Base-by-base conservation (phyloP, 192 early-diverging fungal genomes). In the Coemansia sp. region DNA sequence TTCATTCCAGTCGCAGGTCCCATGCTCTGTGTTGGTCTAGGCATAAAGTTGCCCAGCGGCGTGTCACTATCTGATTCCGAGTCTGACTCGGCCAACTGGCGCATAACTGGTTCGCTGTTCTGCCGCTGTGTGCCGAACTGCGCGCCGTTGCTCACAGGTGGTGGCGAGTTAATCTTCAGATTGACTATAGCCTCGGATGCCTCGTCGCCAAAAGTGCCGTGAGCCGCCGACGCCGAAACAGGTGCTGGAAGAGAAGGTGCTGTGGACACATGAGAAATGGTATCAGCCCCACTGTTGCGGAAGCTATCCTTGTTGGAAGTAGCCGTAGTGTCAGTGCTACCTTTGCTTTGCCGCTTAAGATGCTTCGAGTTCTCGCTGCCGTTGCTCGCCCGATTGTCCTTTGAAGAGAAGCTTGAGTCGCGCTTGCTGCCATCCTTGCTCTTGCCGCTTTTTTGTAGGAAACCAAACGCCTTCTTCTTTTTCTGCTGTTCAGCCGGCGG, bases 381-480 rank as follows among this genome's bases (percentile, higher is more conserved):
- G 47, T 37, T 33, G 22, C 46, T 33, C 42, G 42, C 41, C n/a
- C 27, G 18, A 34, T 25, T 33, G 15, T 67, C 65, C 43, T 63
- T 67, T 21, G 48, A 34, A 40, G 57, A 18, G 53, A 34, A 2
- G 40, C 37, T 40, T 7, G 67, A 64, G 13, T 69, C 60, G 64
- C 67, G 62, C 43, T 62, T 60, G 37, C 49, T 24, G 30, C 42
- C 57, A 43, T 64, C 65, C 61, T 71, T 67, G 54, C 34, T 50
- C 65, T 78, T 78, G 43, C 69, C 61, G 54, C 61, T 45, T 57
- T 71, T 70, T 48, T 70, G 75, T 62, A 78, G 40, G 22, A 78
- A 78, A 23, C 65, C 64, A 48, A 78, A 78, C 40, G 62, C 65
- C 60, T 64, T 64, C 63, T 78, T 71, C 46, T 78, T 65, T 8